A percentile compares a stretch with the other conserved stretches of the same genome.
Conservation (phyloP, 257 asterid genomes). For the Capsicum rhomboideum region DNA sequence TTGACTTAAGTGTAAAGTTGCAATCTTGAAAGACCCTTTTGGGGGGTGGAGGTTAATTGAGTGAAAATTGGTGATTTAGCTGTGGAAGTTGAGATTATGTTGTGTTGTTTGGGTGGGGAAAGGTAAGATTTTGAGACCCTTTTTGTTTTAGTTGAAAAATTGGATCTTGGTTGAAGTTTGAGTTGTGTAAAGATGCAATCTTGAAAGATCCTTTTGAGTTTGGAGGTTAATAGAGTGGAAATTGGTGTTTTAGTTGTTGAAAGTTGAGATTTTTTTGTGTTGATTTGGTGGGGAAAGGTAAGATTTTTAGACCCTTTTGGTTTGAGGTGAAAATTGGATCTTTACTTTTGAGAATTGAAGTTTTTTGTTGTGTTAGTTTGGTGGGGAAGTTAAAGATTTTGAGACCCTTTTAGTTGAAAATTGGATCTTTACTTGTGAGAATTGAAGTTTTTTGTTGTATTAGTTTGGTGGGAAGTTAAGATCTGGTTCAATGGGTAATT, state of each 20-base stretch:
- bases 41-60: neutral
- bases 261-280: neutral
- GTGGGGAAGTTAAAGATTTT: neutral
- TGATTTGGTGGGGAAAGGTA: neutral
- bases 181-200: neutral
- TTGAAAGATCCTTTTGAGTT: neutral
- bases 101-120: neutral
- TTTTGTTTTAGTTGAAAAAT: neutral
- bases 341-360: neutral
- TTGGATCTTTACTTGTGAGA: neutral
- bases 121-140: neutral
- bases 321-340: neutral
- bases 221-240: too few relatives aligned
- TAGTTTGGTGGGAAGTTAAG: neutral
- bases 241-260: neutral
- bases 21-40: conserved; percentile 3
- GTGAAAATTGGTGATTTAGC: neutral
- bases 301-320: neutral
- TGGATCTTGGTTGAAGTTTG: neutral
- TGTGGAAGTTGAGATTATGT: neutral
- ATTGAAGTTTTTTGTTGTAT: neutral
- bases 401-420: neutral
- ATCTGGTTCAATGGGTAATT: conserved; percentile 20
- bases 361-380: neutral
- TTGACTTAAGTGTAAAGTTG: conserved; percentile 8